A percentile compares a stretch with the other conserved stretches of the same genome.
phyloP scores from a whole-genome alignment of 164 flowering plant genomes.

The Vitis rotundifolia region DNA sequence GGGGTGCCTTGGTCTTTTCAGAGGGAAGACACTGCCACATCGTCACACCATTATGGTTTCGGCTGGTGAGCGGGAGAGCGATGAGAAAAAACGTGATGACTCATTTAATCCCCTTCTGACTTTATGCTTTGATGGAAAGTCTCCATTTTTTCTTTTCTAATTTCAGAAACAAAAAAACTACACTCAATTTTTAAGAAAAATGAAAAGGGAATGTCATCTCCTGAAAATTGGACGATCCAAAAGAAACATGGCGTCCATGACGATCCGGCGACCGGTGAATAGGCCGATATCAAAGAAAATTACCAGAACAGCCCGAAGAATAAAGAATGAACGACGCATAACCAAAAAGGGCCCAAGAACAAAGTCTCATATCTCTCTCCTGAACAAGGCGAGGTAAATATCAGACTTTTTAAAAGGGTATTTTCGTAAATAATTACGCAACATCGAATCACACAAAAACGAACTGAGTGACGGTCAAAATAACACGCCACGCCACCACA shows the following conservation, averaged over 20 bases:
- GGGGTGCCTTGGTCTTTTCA: slow-evolving; percentile 24
- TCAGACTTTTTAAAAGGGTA: slow-evolving; percentile 16
- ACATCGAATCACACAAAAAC: slow-evolving; percentile 4
- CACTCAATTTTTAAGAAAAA: not conserved
- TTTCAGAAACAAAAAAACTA: too few species aligned
- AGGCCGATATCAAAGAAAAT: slow-evolving; percentile 3
- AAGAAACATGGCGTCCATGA: too few species aligned
- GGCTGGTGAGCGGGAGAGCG: slow-evolving; percentile 11
- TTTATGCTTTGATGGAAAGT: slow-evolving; percentile 26
- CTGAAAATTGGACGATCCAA: too few species aligned
- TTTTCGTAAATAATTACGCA: slow-evolving; percentile 17
- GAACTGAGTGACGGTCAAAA: not conserved
- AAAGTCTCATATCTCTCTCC: too few species aligned
- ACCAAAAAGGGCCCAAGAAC: not conserved
- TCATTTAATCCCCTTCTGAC: slow-evolving; percentile 14
- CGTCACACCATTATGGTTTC: slow-evolving; percentile 14
- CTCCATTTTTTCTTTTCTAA: slow-evolving; percentile 6
- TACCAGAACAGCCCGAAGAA: not conserved
- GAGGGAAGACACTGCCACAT: slow-evolving; percentile 4
- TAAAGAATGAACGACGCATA: not conserved
- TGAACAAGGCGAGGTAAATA: slow-evolving; percentile 3
- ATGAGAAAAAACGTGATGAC: slow-evolving; percentile 10
- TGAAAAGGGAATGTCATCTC: slow-evolving; percentile 6
- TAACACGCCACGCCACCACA: not conserved
- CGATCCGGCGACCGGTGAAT: not conserved